phyloP scores from a whole-genome alignment of 495 filamentous ascomycete species.

The Cryomyces minteri region DNA sequence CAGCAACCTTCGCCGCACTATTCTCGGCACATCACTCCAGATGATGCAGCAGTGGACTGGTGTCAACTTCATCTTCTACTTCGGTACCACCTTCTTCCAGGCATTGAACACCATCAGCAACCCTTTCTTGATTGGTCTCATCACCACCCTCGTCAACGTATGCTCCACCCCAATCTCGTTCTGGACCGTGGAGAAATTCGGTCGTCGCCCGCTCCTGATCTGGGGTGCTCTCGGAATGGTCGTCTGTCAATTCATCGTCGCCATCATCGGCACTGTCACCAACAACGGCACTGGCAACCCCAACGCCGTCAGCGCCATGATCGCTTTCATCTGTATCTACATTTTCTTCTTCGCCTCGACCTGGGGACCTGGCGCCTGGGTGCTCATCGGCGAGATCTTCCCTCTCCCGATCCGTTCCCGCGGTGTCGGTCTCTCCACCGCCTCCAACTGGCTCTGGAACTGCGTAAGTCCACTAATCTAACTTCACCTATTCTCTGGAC shows the following conservation, averaged over 20 bases:
- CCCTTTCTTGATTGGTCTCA: slow-evolving; percentile 57
- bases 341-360: slow-evolving; percentile 26
- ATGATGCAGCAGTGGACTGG: slow-evolving; percentile 67
- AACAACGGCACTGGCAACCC: slow-evolving; percentile 28
- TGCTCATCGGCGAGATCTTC: slow-evolving; percentile 72
- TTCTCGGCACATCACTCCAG: slow-evolving; percentile 56
- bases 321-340: slow-evolving; percentile 26
- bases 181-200: slow-evolving; percentile 57
- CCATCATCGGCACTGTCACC: slow-evolving; percentile 30
- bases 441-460: slow-evolving; percentile 80
- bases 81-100: slow-evolving; percentile 60
- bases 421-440: slow-evolving; percentile 58
- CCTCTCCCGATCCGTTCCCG: slow-evolving; percentile 63
- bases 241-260: slow-evolving; percentile 68
- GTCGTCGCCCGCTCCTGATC: slow-evolving; percentile 60
- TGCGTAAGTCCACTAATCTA: slow-evolving; percentile 4
- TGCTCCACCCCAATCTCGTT: slow-evolving; percentile 61
- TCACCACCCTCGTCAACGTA: slow-evolving; percentile 72
- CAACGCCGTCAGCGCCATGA: slow-evolving; percentile 9
- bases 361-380: slow-evolving; percentile 41
- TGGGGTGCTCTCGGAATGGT: slow-evolving; percentile 61
- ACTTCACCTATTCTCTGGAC: neutral
- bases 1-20: slow-evolving; percentile 52
- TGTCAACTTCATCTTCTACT: slow-evolving; percentile 92
- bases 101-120: slow-evolving; percentile 33